Evolutionary conservation across 2,329 filamentous ascomycete genomes (phyloP), one percentile per base, ranked within the genome.

Genomic region (Aspergillus arachidicola): DNA sequence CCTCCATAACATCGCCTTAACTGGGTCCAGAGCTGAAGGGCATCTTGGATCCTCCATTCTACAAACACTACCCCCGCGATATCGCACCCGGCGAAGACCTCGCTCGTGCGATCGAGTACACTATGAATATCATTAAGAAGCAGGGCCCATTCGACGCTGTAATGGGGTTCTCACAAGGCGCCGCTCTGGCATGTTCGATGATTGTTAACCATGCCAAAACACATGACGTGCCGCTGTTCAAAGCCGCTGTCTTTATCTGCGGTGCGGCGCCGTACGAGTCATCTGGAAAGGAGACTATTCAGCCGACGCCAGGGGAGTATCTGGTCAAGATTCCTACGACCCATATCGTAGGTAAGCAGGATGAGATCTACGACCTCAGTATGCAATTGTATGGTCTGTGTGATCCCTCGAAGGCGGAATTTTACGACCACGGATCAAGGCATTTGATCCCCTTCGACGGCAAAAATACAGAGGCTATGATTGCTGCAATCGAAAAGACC

Each of bases 311-410:
- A 28, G 57, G 65, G 61, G 64, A 58, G n/a, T 71, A 68, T 45
- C 62, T 65, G 12, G 68, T 76, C 38, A 60, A 45, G n/a, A 78
- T 80, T 30, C 77, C 76, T 4, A 79, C 78, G 19, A 73, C 76
- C 14, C 74, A 80, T 72, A 72, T 80, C 10, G 76, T 78, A 21
- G 78, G 78, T 0, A 72, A 68, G 54, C 69, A 73, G 66, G 78
- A 80, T 71, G 61, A 70, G 12, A 57, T 78, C 38, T 76, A 73
- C 57, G 51, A 69, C 3, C 62, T 72, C 28, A 65, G 74, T 7
- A 62, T 78, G 67, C 69, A 70, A 54, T 61, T 80, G 55, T 73
- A 70, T 61, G 61, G 63, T 9, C 65, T 80, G 48, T 80, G 77
- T 68, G 75, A 78, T 21, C 72, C 72, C 19, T 60, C 63, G 0